phyloP scores from a whole-genome alignment of 2,329 filamentous ascomycete genomes.

The Fusarium abutilonis region DNA sequence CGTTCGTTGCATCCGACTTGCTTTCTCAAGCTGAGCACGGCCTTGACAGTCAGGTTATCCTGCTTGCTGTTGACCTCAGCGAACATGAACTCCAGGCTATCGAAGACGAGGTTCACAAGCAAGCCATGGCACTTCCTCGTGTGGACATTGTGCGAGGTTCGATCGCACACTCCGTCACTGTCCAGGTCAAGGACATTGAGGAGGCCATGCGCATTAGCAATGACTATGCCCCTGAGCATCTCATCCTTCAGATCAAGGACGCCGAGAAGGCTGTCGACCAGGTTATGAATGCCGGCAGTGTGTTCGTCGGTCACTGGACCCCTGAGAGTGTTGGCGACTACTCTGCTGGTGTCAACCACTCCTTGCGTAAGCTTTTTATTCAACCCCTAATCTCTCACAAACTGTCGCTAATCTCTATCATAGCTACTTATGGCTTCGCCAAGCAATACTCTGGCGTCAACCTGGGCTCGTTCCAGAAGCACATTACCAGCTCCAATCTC shows the following conservation, averaged over 20 bases:
- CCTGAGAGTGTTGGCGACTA: constrained; percentile 98
- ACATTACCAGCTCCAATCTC: constrained; percentile 94
- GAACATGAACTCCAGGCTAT: constrained; percentile 81
- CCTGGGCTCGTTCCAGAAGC: constrained; percentile 93
- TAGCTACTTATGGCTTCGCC: constrained; percentile 96
- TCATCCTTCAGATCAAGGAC: constrained; percentile 88
- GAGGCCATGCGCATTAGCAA: constrained; percentile 88
- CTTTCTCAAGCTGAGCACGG: constrained; percentile 97
- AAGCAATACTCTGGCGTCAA: constrained; percentile 99
- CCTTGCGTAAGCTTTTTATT: constrained; percentile 76
- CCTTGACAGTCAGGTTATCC: constrained; percentile 92
- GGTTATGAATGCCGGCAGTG: constrained; percentile 93
- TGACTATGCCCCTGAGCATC: constrained; percentile 92
- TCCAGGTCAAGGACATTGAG: constrained; percentile 75
- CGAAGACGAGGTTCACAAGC: constrained; percentile 88
- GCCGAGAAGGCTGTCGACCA: constrained; percentile 77
- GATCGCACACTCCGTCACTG: constrained; percentile 90
- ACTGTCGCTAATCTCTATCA: constrained; percentile 34
- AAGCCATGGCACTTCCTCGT: constrained; percentile 86
- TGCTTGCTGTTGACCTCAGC: constrained; percentile 83
- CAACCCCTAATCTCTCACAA: neutral
- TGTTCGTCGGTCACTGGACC: constrained; percentile 96
- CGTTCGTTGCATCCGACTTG: constrained; percentile 94
- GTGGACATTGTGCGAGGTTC: constrained; percentile 93
- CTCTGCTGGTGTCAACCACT: constrained; percentile 97